Evolutionary conservation across 2,329 filamentous ascomycete genomes (phyloP).

Genomic region (Fonsecaea nubica): DNA sequence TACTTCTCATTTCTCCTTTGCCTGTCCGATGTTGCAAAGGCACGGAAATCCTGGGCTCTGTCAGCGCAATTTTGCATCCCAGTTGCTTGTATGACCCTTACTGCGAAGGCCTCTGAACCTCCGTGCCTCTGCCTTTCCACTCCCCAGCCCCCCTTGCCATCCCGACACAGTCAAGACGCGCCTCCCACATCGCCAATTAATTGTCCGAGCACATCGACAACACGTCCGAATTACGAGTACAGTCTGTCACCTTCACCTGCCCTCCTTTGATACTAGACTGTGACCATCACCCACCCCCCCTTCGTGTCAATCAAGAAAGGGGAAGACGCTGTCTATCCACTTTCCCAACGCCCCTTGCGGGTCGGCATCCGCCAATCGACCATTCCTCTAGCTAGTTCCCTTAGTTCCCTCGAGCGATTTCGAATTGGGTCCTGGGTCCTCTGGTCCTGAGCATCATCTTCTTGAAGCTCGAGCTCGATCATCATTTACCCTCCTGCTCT

Average conservation of each 20-base stretch:
- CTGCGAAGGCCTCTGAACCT: slow-evolving; percentile 6
- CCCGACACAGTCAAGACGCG: slow-evolving; percentile 31
- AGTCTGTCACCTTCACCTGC: slow-evolving; percentile 32
- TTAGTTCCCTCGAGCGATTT: slow-evolving; percentile 34
- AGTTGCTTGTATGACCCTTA: slow-evolving; percentile 3
- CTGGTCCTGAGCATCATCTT: slow-evolving; percentile 29
- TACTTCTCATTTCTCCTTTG: background rate
- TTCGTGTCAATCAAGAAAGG: slow-evolving; percentile 35
- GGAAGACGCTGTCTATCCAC: slow-evolving; percentile 34
- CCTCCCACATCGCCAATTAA: slow-evolving; percentile 32
- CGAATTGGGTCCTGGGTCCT: slow-evolving; percentile 26
- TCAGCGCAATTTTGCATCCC: slow-evolving; percentile 23
- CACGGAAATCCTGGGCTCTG: slow-evolving; percentile 3
- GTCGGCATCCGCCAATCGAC: slow-evolving; percentile 32
- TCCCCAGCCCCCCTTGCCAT: slow-evolving; percentile 28
- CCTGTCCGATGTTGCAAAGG: slow-evolving; percentile 3
- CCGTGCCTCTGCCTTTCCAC: slow-evolving; percentile 9
- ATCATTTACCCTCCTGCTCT: slow-evolving; percentile 29
- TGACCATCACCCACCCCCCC: slow-evolving; percentile 15
- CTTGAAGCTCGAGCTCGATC: slow-evolving; percentile 27
- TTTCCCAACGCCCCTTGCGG: slow-evolving; percentile 38
- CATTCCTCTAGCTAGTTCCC: slow-evolving; percentile 29
- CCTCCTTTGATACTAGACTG: slow-evolving; percentile 26
- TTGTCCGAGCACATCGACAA: slow-evolving; percentile 38
- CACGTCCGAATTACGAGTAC: slow-evolving; percentile 30